These are phyloP conservation scores for Solanum paucissectum DNA, from an alignment of 257 asterid species.

Conservation along the genomic window DNA sequence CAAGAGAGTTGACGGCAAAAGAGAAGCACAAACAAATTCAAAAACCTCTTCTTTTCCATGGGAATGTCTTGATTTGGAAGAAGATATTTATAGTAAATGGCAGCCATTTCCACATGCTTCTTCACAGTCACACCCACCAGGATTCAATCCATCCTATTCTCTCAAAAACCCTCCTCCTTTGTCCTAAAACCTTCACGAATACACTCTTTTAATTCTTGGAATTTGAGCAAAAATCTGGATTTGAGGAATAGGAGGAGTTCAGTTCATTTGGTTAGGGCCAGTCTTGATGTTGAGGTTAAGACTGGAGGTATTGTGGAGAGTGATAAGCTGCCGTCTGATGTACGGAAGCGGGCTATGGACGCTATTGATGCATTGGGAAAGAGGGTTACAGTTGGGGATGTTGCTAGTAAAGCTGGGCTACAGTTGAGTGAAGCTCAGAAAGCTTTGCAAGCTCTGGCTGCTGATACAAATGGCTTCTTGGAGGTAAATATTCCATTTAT, in stretches of 20 bases:
- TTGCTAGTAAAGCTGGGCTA: conserved; percentile 89
- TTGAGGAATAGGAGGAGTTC: conserved; percentile 9
- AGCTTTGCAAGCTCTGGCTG: conserved; percentile 95
- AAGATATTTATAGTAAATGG: conserved; percentile 27
- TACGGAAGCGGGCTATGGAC: conserved; percentile 75
- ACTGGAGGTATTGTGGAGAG: conserved; percentile 84
- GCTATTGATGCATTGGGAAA: conserved; percentile 78
- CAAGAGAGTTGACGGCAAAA: neutral
- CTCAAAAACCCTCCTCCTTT: conserved; percentile 11
- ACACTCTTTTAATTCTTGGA: neutral
- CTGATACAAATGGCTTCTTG: conserved; percentile 82
- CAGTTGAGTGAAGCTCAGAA: conserved; percentile 76
- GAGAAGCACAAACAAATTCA: neutral
- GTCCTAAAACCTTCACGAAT: conserved; percentile 12
- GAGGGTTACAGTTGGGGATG: conserved; percentile 91
- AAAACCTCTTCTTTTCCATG: conserved; percentile 16
- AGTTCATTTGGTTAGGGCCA: conserved; percentile 45
- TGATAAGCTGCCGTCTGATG: conserved; percentile 68
- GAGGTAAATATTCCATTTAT: conserved; percentile 38
- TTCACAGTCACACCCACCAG: conserved; percentile 22
- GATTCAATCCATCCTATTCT: conserved; percentile 14
- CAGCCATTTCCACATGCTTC: conserved; percentile 51
- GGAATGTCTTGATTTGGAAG: conserved; percentile 18
- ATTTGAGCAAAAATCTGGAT: neutral
- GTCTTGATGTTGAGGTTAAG: conserved; percentile 33